Evolutionary conservation across 2,329 filamentous ascomycete genomes (phyloP), one percentile per base, ranked within the genome.

Genomic region (Trichoderma cornu-damae): DNA sequence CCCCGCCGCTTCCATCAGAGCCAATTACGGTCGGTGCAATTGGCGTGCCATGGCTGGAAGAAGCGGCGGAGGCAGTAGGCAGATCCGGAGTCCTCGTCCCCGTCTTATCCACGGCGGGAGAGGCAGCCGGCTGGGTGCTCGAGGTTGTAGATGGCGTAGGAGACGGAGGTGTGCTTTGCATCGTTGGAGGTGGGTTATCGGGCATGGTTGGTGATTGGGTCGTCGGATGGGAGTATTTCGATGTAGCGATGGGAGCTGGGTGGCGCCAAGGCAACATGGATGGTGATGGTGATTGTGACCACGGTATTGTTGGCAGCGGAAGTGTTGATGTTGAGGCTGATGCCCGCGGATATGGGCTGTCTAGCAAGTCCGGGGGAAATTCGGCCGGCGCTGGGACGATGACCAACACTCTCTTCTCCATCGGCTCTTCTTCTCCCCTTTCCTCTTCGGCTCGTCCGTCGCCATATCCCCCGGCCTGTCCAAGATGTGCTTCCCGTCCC

Each of bases 351-450:
- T 28, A 32, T 30, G 24, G 8, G 22, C 26, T 30, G 8, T 11
- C 49, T 38, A 46, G 34, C 2, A 64, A 43, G 16, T 60, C 53
- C 3, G 64, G 59, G 3, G 67, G 65, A 38, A 70, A 70, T 1
- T 66, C 65, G n/a, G 68, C 68, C 14, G 69, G 69, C 40, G 69
- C 67, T 30, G 69, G 63, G 32, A 67, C 60, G 18, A 72, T 65
- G 26, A 69, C 61, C 12, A 66, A 66, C 42, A 71, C 69, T 43
- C 62, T 60, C 48, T 64, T 65, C 61, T 65, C 64, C 2, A 42
- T 34, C 6, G 5, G 18, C 6, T 24, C 30, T 2, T 60, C n/a
- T 8, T 34, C 6, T 4, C 24, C 18, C 6, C 16, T 18, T 2
- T 60, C n/a, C 6, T 34, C 6, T 4, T 34, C 18, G 5, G 40